Percentiles rank a stretch among this genome's conserved stretches.
These are phyloP conservation scores for Tolypocladium tundrense DNA, from an alignment of 2,329 filamentous ascomycete genomes.

Conservation along the genomic window DNA sequence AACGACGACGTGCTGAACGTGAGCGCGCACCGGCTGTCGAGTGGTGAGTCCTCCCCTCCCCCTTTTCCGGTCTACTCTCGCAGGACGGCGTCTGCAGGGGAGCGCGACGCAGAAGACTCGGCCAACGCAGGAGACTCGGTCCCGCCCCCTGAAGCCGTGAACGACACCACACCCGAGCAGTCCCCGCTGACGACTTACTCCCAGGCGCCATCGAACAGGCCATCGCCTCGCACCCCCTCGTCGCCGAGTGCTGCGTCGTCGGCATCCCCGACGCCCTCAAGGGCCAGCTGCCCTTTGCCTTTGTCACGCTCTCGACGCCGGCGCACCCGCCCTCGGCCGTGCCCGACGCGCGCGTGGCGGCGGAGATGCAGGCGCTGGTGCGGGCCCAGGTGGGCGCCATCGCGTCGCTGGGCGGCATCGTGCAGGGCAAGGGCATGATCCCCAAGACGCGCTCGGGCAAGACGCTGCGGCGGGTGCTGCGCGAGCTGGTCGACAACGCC, in stretches of 20 bases:
- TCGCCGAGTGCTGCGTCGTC: conserved; percentile 80
- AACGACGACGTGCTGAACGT: conserved; percentile 90
- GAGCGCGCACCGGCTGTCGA: conserved; percentile 84
- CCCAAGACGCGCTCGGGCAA: conserved; percentile 90
- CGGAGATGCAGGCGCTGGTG: conserved; percentile 64
- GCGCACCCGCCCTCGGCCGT: conserved; percentile 41
- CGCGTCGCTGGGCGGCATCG: conserved; percentile 73
- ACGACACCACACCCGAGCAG: background rate
- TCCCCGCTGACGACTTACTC: background rate
- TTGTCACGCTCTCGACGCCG: conserved; percentile 48
- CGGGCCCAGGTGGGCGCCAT: conserved; percentile 80
- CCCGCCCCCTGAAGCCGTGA: too few relatives aligned
- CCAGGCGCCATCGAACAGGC: conserved; percentile 82
- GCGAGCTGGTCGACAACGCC: conserved; percentile 76
- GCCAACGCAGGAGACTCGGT: too few relatives aligned
- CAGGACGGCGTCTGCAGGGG: too few relatives aligned
- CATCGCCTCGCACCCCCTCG: conserved; percentile 65
- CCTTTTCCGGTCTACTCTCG: too few relatives aligned
- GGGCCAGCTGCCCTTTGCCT: conserved; percentile 85
- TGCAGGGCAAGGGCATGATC: conserved; percentile 78
- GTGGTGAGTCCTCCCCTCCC: conserved; percentile 42
- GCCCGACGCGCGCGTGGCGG: conserved; percentile 30
- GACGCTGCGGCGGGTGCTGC: conserved; percentile 70
- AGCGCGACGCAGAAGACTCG: too few relatives aligned
- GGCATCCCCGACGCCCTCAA: conserved; percentile 79